Evolutionary conservation across 2,329 filamentous ascomycete genomes (phyloP), one percentile per base, ranked within the genome.

Genomic region (Ustulina deusta): DNA sequence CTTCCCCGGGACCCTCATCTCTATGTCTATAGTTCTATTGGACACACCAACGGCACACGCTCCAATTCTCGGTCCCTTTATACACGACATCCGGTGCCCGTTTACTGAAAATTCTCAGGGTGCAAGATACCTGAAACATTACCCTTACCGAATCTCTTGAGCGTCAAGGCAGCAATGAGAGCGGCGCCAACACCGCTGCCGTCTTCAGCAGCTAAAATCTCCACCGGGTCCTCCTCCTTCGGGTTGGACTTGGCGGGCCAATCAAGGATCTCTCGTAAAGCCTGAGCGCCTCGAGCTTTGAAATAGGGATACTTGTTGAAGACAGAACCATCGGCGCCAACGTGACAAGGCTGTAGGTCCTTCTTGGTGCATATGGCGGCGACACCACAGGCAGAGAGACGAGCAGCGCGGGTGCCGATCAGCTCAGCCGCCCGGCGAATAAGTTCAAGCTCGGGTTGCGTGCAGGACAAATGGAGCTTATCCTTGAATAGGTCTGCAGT

Each of bases 271-370:
- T 99, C 96, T 63, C 93, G 90, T 61, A 99, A 87, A 32, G 96
- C 96, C 79, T 91, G 86, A 15, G 96, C 95, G 63, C 95, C 94
- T 62, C 96, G 91, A 65, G 90, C 89, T 86, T 97, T 97, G 88
- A 99, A 99, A 83, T 97, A 92, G 13, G 96, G 96, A 83, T 99
- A 99, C 81, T 98, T 98, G 87, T 97, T 97, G 85, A 99, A 99
- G 62, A 99, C 95, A 20, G 93, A 97, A 42, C 96, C 96, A 78
- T 99, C 96, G 59, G 96, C 96, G 75, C 96, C 96, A 48, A 99
- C 96, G 80, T 98, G 96, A 84, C 93, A 97, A 42, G 88, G 87
- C 77, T 91, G 83, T 81, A 94, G 95, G 73, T 89, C 87, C 88
- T 97, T 98, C 90, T 98, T 98, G 83, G 91, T 97, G 87, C 92